Base-by-base conservation (phyloP, 805 yeast species). In the Spathaspora arborariae region DNA sequence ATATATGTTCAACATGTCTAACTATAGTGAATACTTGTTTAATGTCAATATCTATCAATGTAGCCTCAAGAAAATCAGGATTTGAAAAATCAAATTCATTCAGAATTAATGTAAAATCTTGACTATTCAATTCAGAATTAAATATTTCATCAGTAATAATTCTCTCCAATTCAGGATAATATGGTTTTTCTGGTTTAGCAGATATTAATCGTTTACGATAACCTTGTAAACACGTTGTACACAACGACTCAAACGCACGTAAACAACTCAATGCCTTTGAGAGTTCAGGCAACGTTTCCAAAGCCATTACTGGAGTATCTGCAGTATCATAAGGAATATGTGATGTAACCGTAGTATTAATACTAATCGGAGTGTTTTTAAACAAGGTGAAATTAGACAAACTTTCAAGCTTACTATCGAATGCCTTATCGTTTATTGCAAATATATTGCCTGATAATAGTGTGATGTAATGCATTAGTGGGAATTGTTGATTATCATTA, bases 241-340 rank as follows among this genome's bases (percentile, higher is more conserved):
- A 57, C 45, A 70, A 53, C 3, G 45, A 39, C 33, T 60, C 67
- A 33, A 72, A 56, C 11, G 56, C 51, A 38, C 57, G 59, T 30
- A 68, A 48, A 43, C 74, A 65, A 41, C 56, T 58, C 2, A 50
- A 37, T 2, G 69, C 65, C 3, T 49, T 41, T 2, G 55, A 49
- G 2, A 52, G 42, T 2, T 57, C 35, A 2, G 76, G 74, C 19
- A 70, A 53, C 5, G 59, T 64, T 11, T 53, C 50, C 26, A 72
- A 57, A 1, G 74, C 65, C 7, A 50, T 54, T 2, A 66, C 61
- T 2, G 63, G 41, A 54, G 64, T 26, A 62, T 75, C 64, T 53
- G 63, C 59, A 53, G 70, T 45, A 57, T 69, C 60, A 65, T 74
- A 67, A 42, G 81, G 69, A 56, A 78, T 61, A 62, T 76, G 69